Evolutionary conservation across 805 yeast genomes (phyloP).

Genomic region (Metschnikowia borealis): DNA sequence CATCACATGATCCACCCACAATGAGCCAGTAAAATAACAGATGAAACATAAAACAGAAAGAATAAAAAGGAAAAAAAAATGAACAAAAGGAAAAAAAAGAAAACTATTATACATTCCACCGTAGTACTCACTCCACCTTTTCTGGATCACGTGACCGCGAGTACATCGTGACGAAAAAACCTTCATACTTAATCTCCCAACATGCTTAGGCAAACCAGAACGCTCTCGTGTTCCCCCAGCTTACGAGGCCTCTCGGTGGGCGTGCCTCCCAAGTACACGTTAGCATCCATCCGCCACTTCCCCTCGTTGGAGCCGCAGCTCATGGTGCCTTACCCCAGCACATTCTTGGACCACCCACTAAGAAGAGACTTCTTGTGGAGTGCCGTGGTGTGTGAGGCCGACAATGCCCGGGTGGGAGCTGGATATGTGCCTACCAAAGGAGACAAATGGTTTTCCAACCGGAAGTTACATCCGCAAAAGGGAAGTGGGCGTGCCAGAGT

Average conservation of each 20-base stretch:
- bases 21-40: neutral
- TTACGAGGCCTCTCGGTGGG: conserved; percentile 15
- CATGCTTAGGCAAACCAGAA: conserved; percentile 4
- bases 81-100: neutral
- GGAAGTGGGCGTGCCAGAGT: conserved; percentile 94
- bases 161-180: neutral
- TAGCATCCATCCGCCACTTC: conserved; percentile 75
- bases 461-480: conserved; percentile 82
- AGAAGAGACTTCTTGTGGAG: conserved; percentile 93
- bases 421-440: conserved; percentile 83
- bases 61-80: neutral
- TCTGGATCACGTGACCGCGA: neutral
- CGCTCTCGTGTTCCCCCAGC: conserved; percentile 2
- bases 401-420: conserved; percentile 83
- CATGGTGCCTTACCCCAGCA: conserved; percentile 70
- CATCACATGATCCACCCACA: neutral
- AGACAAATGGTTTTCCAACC: conserved; percentile 79
- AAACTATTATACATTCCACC: neutral
- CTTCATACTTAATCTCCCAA: neutral
- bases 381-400: conserved; percentile 90
- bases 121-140: neutral
- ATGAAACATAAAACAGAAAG: neutral
- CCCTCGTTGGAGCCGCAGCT: conserved; percentile 87
- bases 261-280: conserved; percentile 63
- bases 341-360: conserved; percentile 67